These are phyloP conservation scores for Monosporascus cannonballus DNA, from an alignment of 2,329 filamentous ascomycete species.

Conservation along the genomic window DNA sequence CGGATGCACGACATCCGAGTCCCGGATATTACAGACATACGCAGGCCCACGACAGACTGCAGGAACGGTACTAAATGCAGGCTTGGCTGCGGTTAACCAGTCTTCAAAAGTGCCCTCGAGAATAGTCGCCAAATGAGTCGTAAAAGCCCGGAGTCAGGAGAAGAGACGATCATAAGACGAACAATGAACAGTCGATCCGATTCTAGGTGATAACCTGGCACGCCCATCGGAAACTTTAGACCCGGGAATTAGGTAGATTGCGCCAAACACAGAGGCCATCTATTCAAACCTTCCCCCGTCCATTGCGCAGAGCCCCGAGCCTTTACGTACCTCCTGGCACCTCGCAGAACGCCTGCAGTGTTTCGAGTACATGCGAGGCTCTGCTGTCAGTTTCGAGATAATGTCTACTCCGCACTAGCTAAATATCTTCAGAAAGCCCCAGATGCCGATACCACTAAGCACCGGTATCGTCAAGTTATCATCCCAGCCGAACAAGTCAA, in stretches of 20 bases:
- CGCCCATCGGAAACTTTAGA: not conserved
- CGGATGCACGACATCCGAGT: constrained; percentile 18
- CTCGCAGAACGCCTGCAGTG: constrained; percentile 19
- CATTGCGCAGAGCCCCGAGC: not conserved
- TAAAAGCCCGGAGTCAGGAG: not conserved
- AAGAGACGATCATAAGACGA: not conserved
- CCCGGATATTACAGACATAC: constrained; percentile 11
- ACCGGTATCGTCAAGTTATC: constrained; percentile 97
- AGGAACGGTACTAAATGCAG: not conserved
- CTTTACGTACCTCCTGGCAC: not conserved
- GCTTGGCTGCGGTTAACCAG: not conserved
- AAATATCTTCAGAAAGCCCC: constrained; percentile 87
- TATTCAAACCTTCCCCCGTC: not conserved
- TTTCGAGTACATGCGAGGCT: constrained; percentile 8
- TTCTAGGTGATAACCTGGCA: not conserved
- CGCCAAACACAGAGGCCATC: not conserved
- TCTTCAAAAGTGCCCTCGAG: not conserved
- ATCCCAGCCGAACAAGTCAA: constrained; percentile 91
- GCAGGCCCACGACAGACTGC: constrained; percentile 15
- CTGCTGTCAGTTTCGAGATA: constrained; percentile 5
- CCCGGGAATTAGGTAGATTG: not conserved
- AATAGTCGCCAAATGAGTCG: not conserved
- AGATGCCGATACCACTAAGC: constrained; percentile 81
- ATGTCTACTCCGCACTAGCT: constrained; percentile 37
- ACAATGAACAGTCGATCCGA: not conserved